These are phyloP conservation scores for Glutinoglossum americanum DNA, from an alignment of 495 filamentous ascomycete genomes.

Conservation along the genomic window DNA sequence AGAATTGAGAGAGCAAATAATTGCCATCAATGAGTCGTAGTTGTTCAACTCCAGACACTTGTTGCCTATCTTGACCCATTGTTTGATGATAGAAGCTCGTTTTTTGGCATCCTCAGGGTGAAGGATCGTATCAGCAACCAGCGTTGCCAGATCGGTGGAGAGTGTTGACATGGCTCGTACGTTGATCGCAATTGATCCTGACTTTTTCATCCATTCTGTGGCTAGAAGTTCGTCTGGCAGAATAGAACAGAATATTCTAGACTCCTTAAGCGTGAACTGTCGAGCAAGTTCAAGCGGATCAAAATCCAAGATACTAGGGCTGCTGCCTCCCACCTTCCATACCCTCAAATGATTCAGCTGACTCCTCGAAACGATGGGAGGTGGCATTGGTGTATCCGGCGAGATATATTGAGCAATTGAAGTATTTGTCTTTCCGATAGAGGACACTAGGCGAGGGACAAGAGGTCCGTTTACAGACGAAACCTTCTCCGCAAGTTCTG, in stretches of 20 bases:
- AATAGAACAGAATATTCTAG: slow-evolving; percentile 80
- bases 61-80: slow-evolving; percentile 92
- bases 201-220: slow-evolving; percentile 80
- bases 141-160: slow-evolving; percentile 74
- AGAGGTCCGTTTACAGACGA: slow-evolving; percentile 48
- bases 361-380: slow-evolving; percentile 49
- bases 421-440: slow-evolving; percentile 71
- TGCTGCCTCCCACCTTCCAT: slow-evolving; percentile 44
- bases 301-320: slow-evolving; percentile 69
- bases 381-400: slow-evolving; percentile 47
- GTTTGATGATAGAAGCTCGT: slow-evolving; percentile 77
- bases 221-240: slow-evolving; percentile 84
- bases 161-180: slow-evolving; percentile 86
- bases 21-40: slow-evolving; percentile 91
- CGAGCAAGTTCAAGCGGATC: slow-evolving; percentile 82
- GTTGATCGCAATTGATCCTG: slow-evolving; percentile 59
- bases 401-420: slow-evolving; percentile 45
- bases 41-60: slow-evolving; percentile 80
- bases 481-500: slow-evolving; percentile 67
- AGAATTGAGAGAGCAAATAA: slow-evolving; percentile 79
- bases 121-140: slow-evolving; percentile 91
- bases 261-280: slow-evolving; percentile 86
- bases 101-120: slow-evolving; percentile 74
- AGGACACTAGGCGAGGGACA: slow-evolving; percentile 70
- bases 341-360: slow-evolving; percentile 49